phyloP scores from a whole-genome alignment of 192 early-diverging fungal genomes.

The Coemansia sp. region DNA sequence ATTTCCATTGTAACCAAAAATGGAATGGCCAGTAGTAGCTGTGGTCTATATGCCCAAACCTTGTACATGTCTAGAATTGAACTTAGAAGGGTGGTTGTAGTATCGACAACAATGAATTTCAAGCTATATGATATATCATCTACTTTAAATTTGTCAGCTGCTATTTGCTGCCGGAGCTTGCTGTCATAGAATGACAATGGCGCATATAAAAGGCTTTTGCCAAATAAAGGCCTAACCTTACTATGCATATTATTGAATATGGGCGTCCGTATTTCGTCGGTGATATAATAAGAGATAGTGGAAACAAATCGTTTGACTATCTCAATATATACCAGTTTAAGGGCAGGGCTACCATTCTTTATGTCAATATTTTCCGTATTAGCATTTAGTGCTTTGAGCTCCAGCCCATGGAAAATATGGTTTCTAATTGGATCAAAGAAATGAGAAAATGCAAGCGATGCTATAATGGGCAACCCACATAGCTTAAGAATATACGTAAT shows the following conservation, averaged over 20 bases:
- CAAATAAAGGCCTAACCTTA: slow-evolving; percentile 18
- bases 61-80: slow-evolving; percentile 16
- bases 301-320: slow-evolving; percentile 2
- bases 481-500: slow-evolving; percentile 13
- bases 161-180: slow-evolving; percentile 23
- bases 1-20: not conserved
- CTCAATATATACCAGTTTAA: slow-evolving; percentile 21
- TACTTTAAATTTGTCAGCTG: slow-evolving; percentile 5
- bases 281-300: not conserved
- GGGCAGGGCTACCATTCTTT: not conserved
- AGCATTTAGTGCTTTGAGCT: slow-evolving; percentile 21
- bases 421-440: slow-evolving; percentile 15
- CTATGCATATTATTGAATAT: not conserved
- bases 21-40: slow-evolving; percentile 18
- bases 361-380: not conserved
- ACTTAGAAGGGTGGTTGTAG: not conserved
- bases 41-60: slow-evolving; percentile 9
- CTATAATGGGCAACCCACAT: slow-evolving; percentile 21
- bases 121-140: not conserved
- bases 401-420: slow-evolving; percentile 21
- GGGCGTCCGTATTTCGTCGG: not conserved
- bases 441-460: slow-evolving; percentile 12
- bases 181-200: slow-evolving; percentile 44
- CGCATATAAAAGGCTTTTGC: slow-evolving; percentile 24
- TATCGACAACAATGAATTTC: slow-evolving; percentile 4